Evolutionary conservation across 768 basidiomycete genomes (phyloP), one percentile per base, ranked within the genome.

Genomic region (Russula virescens): DNA sequence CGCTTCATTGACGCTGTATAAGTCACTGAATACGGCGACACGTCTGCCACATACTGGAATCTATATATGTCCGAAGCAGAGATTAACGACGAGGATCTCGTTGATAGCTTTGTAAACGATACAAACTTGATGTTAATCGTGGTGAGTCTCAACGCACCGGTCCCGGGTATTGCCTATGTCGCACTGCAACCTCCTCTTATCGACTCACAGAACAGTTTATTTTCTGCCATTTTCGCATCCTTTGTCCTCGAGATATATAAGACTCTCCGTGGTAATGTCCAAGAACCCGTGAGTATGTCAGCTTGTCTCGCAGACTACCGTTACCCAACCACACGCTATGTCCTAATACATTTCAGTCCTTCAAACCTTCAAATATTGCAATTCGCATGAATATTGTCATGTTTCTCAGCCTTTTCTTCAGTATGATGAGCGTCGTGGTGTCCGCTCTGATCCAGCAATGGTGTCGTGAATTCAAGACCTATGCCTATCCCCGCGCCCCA

Each of bases 241-340:
- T 66, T 69, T 26, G 48, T 69, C 50, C 47, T 68, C 45, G 61
- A 68, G 38, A 60, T 45, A 47, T 68, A 68, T 47, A 56, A 65
- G 38, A 48, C 8, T 1, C 45, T 69, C n/a, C 50, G 10, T 35
- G 34, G 34, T 5, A 47, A 66, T 10, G 46, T 50, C 40, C 42
- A 50, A 5, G 16, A 42, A 16, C 55, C 58, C 10, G 58, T 60
- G 6, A 31, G 9, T 34, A 31, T 64, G 8, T 13, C 62, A 53
- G 11, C 38, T 58, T 7, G 28, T 48, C 18, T 11, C 25, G 5
- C 56, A 47, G 23, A 43, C 46, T n/a, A n/a, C n/a, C n/a, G n/a
- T 50, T 35, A 11, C 19, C 43, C 13, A 21, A 16, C 35, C 13
- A 10, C 16, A 35, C 11, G 11, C 25, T 14, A 5, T 31, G n/a